Conservation (phyloP, 371 early-diverging fungal genomes). For the Batkoa obscura region DNA sequence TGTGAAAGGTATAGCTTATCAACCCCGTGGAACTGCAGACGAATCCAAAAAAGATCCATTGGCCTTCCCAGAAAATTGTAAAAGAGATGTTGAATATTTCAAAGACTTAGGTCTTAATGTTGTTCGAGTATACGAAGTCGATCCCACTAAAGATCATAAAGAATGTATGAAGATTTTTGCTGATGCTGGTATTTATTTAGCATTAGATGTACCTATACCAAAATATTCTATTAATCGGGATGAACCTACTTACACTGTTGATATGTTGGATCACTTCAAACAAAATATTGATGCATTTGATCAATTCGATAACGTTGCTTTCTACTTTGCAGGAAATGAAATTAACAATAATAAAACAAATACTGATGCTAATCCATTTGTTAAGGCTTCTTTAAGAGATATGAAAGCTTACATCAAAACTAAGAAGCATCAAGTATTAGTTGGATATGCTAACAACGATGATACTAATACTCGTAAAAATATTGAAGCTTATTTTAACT, state of each 20-base stretch:
- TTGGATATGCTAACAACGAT: constrained; percentile 66
- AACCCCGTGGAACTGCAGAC: constrained; percentile 27
- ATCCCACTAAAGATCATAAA: constrained; percentile 25
- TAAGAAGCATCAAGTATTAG: constrained; percentile 28
- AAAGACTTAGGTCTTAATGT: constrained; percentile 47
- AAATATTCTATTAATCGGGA: constrained; percentile 39
- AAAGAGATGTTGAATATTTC: constrained; percentile 36
- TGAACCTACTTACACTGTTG: constrained; percentile 36
- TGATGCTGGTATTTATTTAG: constrained; percentile 44
- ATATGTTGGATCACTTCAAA: constrained; percentile 32
- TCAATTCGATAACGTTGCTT: constrained; percentile 38
- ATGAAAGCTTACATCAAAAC: constrained; percentile 33
- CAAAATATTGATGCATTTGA: constrained; percentile 41
- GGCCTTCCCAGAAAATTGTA: neutral
- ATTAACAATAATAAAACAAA: constrained; percentile 46
- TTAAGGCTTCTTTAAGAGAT: constrained; percentile 52
- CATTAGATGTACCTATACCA: constrained; percentile 44
- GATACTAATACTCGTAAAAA: constrained; percentile 41
- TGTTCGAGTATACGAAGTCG: constrained; percentile 57
- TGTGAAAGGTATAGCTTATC: constrained; percentile 62
- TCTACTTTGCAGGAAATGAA: constrained; percentile 63
- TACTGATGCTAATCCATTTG: constrained; percentile 47
- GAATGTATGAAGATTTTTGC: constrained; percentile 51
- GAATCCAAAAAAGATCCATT: no score
- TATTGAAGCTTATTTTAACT: constrained; percentile 47